Percentiles rank a stretch among this genome's conserved stretches.
These are phyloP conservation scores for Lasiosphaeriaceae sp. DNA, from an alignment of 495 filamentous ascomycete species.

Conservation along the genomic window DNA sequence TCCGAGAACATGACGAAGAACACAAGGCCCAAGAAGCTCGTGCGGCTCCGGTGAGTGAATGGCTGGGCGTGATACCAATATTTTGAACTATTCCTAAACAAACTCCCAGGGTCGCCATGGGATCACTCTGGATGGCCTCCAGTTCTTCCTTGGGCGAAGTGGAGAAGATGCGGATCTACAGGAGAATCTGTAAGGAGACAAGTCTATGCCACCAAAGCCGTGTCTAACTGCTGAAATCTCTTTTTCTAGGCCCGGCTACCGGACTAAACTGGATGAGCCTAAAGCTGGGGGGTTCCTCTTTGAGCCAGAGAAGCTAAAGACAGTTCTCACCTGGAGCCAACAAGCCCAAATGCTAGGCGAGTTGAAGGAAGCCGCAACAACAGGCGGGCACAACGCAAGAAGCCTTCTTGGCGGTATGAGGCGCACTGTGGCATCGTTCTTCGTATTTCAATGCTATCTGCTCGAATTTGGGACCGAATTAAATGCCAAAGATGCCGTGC, in stretches of 20 bases:
- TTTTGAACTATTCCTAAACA: neutral
- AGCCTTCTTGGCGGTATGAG: neutral
- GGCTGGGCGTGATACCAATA: neutral
- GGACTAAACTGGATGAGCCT: neutral
- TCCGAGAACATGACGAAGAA: neutral
- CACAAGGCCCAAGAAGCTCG: neutral
- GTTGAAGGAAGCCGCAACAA: neutral
- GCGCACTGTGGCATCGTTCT: neutral
- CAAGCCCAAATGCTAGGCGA: neutral
- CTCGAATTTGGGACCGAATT: neutral
- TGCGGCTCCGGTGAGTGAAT: neutral
- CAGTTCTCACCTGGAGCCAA: neutral
- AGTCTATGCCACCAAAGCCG: neutral
- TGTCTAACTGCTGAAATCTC: neutral
- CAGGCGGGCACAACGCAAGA: neutral
- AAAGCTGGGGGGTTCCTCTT: neutral
- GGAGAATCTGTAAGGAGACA: neutral
- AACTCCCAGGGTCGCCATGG: neutral
- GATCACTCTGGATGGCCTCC: neutral
- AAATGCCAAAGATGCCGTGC: neutral
- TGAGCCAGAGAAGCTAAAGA: neutral
- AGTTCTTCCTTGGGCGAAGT: neutral
- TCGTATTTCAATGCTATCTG: neutral
- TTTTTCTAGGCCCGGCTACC: neutral
- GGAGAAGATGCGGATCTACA: neutral